Evolutionary conservation across 179 eudicot genomes (phyloP), one percentile per base, ranked within the genome.

Genomic region (Nepenthes alata): DNA sequence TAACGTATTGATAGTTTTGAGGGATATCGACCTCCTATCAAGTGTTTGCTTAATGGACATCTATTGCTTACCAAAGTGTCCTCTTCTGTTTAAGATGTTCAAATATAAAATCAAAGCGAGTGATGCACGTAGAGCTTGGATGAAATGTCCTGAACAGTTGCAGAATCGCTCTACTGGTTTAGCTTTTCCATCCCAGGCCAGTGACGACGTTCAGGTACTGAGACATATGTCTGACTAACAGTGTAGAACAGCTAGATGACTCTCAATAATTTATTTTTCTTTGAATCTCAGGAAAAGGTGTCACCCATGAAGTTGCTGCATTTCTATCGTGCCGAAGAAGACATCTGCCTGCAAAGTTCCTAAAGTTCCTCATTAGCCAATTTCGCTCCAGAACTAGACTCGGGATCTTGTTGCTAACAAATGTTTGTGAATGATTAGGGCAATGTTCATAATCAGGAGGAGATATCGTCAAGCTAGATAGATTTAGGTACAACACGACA

Each of bases 81-180:
- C 36, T 41, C 56, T 48, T 37, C 25, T 65, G 7, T 63, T 70
- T 64, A 75, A 91, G 98, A 77, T 91, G 68, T 86, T 81, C 71
- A 69, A 66, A 36, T 76, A 74, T 53, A 84, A 91, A 72, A 81
- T 89, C 36, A 78, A 84, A 69, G 47, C 70, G 55, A 75, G 78
- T 70, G 81, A 79, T 66, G 91, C 85, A 8, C 89, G 66, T 56
- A 81, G 77, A 77, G 81, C 79, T 54, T 91, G 95, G 89, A 81
- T 89, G 82, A 83, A 74, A 65, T 71, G 65, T 61, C 95, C 95
- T 2, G 96, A 91, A 67, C 61, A 61, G 65, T 57, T 89, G 84
- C 73, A 75, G 53, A 86, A 86, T 66, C 86, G 97, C 83, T 91
- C 95, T 34, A 81, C 79, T 0, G 98, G 98, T 36, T 81, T 89